Evolutionary conservation across 2,329 filamentous ascomycete genomes (phyloP).

Genomic region (Pseudocercospora cruenta): DNA sequence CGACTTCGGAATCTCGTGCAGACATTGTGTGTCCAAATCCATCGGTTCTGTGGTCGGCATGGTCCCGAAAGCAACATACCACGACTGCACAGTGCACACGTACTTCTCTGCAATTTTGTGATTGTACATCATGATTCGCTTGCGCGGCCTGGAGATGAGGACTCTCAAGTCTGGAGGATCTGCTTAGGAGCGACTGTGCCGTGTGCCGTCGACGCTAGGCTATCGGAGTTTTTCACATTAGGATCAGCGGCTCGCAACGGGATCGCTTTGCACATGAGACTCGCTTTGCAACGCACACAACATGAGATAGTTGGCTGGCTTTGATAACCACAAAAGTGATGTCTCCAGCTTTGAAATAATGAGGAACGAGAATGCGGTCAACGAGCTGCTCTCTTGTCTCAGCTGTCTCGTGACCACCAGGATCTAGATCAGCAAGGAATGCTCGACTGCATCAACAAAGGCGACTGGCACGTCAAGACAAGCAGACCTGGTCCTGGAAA

Average conservation of each 20-base stretch:
- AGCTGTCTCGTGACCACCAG: background rate
- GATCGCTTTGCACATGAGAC: background rate
- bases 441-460: background rate
- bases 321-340: too few relatives aligned
- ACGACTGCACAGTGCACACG: background rate
- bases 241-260: slow-evolving; percentile 4
- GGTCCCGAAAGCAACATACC: background rate
- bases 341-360: too few relatives aligned
- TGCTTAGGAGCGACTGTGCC: slow-evolving; percentile 1
- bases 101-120: background rate
- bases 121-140: background rate
- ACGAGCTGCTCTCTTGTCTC: background rate
- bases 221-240: slow-evolving; percentile 4
- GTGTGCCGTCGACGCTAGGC: slow-evolving; percentile 3
- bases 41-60: background rate
- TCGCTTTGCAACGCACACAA: background rate
- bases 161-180: slow-evolving; percentile 1
- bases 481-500: background rate
- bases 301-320: background rate
- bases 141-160: slow-evolving; percentile 6
- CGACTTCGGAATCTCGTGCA: background rate
- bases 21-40: background rate
- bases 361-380: background rate
- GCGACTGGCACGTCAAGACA: background rate
- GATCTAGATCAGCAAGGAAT: background rate